Conservation (phyloP, 2,329 filamentous ascomycete genomes). For the Cladosporium colombiae region DNA sequence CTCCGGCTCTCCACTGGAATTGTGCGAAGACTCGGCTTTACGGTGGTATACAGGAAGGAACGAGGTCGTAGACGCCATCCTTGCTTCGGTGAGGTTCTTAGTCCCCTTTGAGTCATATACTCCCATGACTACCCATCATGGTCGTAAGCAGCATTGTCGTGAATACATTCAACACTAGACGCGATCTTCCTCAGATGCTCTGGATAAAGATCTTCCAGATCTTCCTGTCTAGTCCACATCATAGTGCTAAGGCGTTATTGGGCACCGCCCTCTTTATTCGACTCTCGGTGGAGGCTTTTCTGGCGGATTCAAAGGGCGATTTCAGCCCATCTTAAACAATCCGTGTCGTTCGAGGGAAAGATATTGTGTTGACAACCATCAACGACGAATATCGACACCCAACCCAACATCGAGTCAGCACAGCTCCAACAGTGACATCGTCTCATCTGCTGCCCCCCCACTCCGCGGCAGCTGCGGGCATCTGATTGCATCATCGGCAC, state of each 20-base stretch:
- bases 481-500: background rate
- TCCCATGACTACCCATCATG: background rate
- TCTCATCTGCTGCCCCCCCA: no score
- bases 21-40: background rate
- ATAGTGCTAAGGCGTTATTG: no score
- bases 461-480: background rate
- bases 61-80: background rate
- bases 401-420: background rate
- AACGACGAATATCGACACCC: background rate
- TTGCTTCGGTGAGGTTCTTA: background rate
- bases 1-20: background rate
- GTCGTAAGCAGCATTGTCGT: no score
- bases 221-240: background rate
- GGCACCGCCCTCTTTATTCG: no score
- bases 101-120: background rate
- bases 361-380: background rate
- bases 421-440: background rate
- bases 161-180: no score
- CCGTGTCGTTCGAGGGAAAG: no score
- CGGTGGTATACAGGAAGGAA: background rate
- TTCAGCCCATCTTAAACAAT: no score
- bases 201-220: background rate
- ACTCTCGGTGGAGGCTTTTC: no score
- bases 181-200: no score
- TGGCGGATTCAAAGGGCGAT: no score